A percentile compares a stretch with the other conserved stretches of the same genome.
Conservation (phyloP, 139 green algal genomes). For the Coelastrella sp. region DNA sequence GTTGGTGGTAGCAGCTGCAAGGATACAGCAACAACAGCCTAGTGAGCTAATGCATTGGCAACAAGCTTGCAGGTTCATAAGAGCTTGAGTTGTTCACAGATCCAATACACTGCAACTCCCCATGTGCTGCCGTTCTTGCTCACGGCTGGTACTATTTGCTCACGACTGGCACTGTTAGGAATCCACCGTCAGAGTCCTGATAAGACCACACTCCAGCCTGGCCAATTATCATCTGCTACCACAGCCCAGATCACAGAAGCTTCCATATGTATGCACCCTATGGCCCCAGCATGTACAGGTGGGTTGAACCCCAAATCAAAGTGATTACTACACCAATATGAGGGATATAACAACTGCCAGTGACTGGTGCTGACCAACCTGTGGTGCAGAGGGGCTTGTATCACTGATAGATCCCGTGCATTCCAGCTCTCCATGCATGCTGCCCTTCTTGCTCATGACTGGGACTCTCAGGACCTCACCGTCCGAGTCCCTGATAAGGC, state of each 20-base stretch:
- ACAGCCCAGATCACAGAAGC: no score
- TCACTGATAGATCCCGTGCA: conserved; percentile 1
- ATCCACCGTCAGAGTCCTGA: no score
- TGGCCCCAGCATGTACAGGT: no score
- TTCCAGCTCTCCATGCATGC: conserved; percentile 31
- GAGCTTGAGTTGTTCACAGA: not conserved
- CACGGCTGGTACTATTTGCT: no score
- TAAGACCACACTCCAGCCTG: no score
- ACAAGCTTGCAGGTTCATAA: not conserved
- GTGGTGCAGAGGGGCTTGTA: not conserved
- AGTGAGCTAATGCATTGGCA: not conserved
- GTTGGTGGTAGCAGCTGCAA: not conserved
- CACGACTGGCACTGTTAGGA: no score
- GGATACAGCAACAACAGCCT: not conserved
- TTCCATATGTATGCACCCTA: no score
- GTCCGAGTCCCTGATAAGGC: conserved; percentile 6
- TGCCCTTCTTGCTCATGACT: conserved; percentile 36
- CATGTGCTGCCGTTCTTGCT: no score
- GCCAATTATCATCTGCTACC: no score
- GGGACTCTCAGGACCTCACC: conserved; percentile 16
- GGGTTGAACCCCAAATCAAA: no score
- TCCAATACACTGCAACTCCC: no score
- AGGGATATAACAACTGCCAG: not conserved
- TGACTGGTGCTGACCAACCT: not conserved
- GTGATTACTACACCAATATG: no score